A percentile compares a stretch with the other conserved stretches of the same genome.
Conservation (phyloP, 306 rosid genomes). For the Acacia confusa region DNA sequence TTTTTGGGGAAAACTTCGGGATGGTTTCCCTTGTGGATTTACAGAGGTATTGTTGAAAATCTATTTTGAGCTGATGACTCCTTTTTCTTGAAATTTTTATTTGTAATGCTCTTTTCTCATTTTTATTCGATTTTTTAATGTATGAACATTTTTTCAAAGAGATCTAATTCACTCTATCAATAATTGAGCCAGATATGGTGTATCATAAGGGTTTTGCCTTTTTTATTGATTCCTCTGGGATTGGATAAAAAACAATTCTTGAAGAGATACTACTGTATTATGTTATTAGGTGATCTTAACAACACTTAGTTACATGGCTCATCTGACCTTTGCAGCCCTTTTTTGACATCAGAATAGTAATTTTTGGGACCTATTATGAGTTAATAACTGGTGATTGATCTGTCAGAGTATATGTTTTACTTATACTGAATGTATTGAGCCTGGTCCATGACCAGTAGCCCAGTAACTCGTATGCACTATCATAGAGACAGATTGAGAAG, state of each 20-base stretch:
- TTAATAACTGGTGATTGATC: neutral
- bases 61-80: neutral
- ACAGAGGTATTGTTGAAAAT: neutral
- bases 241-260: too few species aligned
- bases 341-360: conserved; percentile 10
- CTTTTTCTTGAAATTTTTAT: neutral
- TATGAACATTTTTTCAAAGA: neutral
- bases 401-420: neutral
- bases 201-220: too few species aligned
- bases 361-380: conserved; percentile 5
- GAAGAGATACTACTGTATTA: neutral
- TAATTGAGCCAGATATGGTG: too few species aligned
- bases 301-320: neutral
- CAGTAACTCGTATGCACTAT: neutral
- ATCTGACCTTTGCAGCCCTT: conserved; percentile 23
- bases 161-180: too few species aligned
- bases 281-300: conserved; percentile 12
- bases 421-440: neutral
- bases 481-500: neutral
- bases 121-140: neutral
- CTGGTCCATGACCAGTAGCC: neutral
- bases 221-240: too few species aligned
- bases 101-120: neutral
- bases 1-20: neutral
- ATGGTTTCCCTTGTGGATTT: neutral